Base-by-base conservation (phyloP, 106 monocot species). In the Phalaenopsis equestris region DNA sequence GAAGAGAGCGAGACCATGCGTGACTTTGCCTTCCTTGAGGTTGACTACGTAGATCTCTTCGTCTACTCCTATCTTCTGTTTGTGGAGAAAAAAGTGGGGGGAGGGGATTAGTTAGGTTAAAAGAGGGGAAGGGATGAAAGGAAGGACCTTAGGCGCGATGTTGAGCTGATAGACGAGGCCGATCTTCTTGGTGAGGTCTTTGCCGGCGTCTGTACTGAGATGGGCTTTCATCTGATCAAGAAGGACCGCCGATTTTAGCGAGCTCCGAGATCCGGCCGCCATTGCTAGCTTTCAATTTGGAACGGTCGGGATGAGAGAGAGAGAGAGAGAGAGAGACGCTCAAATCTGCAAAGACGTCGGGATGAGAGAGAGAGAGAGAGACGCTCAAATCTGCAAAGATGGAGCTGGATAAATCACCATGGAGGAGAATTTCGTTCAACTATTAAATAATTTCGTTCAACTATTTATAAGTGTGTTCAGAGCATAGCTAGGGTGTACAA, bases 11-110 rank as follows among this genome's bases (percentile, higher is more conserved):
- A 72, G 24, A 98, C 97, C 97, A 88, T 89, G 87, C 52, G 92
- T 86, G 83, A 98, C 89, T 78, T 92, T 86, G 42, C 98, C 94
- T 73, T 94, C 85, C 81, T 94, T 98, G 79, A 98, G 94, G 79
- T 98, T 92, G 56, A 98, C 92, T 11, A 98, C 94, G 73, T 82
- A 98, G 78, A 94, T 90, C 92, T 91, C 91, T 89, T 98, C 98
- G 42, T 94, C 92, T 42, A 89, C 82, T 7, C 98, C 98, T 67
- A 98, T 84, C 83, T 98, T 98, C 98, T 98, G 78, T 49, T 75
- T 56, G 39, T 39, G 30, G 21, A 65, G 19, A 78, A 43, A 10
- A 52, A 8, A 4, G 23, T 5, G 42, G 39, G 16, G 39, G 2
- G 70, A 11, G 19, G 46, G 43, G 1, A 0, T 57, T 6, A 14